Base-by-base conservation (phyloP, 2,329 filamentous ascomycete genomes). In the Botrytis medusae region DNA sequence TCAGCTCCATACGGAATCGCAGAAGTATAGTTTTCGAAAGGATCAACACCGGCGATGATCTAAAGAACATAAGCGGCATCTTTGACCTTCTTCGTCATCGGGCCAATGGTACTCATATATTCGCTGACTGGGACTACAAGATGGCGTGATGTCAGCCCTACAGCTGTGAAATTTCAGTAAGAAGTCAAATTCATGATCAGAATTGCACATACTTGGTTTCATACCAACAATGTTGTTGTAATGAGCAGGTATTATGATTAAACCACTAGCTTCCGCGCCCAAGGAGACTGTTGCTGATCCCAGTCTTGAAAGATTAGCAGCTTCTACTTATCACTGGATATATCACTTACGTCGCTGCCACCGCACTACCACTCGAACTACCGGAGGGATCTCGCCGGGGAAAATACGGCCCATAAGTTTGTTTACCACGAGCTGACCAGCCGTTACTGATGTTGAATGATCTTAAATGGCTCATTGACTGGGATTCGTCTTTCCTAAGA, bases 391-490 rank as follows among this genome's bases (percentile, higher is more conserved):
- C 69, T n/a, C 67, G 48, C 32, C 51, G 37, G 14, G 44, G 46
- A 40, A 37, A n/a, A 51, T 71, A 76, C 0, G 89, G 88, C 12
- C 82, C 90, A 51, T 86, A 84, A 0, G 85, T 86, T 78, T 92
- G 90, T 0, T 90, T 90, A 18, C 89, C 89, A 68, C 87, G 84
- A 0, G 89, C 86, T 63, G 86, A 88, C 90, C 90, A 92, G 6
- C 90, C 91, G 72, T 88, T 87, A n/a, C 82, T 86, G 4, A 83
- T 83, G 77, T 89, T 90, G 22, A 79, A 77, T 4, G 86, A 88
- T 10, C 90, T 83, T 71, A 83, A 89, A 76, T 90, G 89, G 2
- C 86, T 86, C 87, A 82, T 76, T 88, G 86, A 74, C 87, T 86
- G 32, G 88, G 79, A 74, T 84, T 84, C n/a, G 82, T 48, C 46